A percentile compares a stretch with the other conserved stretches of the same genome.
These are phyloP conservation scores for Epicoccum nigrum DNA, from an alignment of 2,329 filamentous ascomycete species.

Conservation along the genomic window DNA sequence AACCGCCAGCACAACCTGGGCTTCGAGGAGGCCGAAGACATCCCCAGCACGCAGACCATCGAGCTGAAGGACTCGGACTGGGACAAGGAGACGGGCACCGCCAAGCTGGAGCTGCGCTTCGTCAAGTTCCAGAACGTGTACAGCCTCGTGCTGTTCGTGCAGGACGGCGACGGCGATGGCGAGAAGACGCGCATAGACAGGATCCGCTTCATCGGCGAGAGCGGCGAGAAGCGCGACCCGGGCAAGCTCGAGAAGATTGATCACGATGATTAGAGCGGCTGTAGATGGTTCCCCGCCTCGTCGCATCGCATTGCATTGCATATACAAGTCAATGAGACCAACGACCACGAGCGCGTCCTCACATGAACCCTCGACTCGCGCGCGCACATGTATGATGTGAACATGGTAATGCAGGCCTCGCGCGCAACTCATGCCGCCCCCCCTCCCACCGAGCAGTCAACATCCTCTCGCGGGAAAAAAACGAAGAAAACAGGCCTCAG, in stretches of 20 bases:
- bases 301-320: not conserved
- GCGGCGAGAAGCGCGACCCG: constrained; percentile 88
- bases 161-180: constrained; percentile 77
- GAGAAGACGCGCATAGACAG: constrained; percentile 87
- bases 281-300: not conserved
- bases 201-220: constrained; percentile 81
- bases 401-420: too few relatives aligned
- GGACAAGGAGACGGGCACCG: constrained; percentile 60
- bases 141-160: constrained; percentile 85
- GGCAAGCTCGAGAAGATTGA: constrained; percentile 95
- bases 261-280: constrained; percentile 58
- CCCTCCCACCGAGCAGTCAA: too few relatives aligned
- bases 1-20: constrained; percentile 90
- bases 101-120: constrained; percentile 72
- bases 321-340: constrained; percentile 11
- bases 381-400: not conserved
- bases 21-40: constrained; percentile 92
- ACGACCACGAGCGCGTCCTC: constrained; percentile 7
- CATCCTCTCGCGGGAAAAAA: too few relatives aligned
- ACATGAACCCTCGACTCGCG: not conserved
- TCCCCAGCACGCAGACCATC: constrained; percentile 78
- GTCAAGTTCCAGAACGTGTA: constrained; percentile 98
- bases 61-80: constrained; percentile 78
- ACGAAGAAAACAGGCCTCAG: constrained; percentile 40
- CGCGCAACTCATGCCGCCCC: too few relatives aligned